Evolutionary conservation across 805 yeast genomes (phyloP).

Genomic region (Debaryomyces hansenii): DNA sequence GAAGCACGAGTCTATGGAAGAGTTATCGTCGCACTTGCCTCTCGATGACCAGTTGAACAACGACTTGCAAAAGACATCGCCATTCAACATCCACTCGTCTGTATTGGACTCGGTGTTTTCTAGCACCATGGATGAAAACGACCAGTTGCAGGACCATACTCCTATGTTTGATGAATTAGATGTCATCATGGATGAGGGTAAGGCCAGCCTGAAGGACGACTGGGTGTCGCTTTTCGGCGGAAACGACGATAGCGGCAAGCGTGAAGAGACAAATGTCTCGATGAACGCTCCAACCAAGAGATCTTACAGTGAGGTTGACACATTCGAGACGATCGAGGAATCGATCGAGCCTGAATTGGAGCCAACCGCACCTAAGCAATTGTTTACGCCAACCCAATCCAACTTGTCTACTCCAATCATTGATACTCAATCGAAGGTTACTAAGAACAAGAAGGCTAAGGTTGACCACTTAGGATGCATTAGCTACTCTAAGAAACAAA

Average conservation of each 20-base stretch:
- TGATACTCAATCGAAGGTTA: slow-evolving; percentile 14
- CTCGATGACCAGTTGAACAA: slow-evolving; percentile 5
- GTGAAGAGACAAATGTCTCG: slow-evolving; percentile 5
- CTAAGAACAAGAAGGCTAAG: slow-evolving; percentile 22
- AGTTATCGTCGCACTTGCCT: slow-evolving; percentile 29
- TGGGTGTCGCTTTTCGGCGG: slow-evolving; percentile 64
- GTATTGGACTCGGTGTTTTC: slow-evolving; percentile 54
- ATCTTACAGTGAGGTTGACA: slow-evolving; percentile 14
- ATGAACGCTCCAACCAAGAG: slow-evolving; percentile 17
- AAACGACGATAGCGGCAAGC: slow-evolving; percentile 1
- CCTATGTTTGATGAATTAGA: slow-evolving; percentile 64
- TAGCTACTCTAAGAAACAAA: slow-evolving; percentile 74
- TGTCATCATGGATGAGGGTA: slow-evolving; percentile 39
- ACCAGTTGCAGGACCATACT: slow-evolving; percentile 39
- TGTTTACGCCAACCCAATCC: slow-evolving; percentile 25
- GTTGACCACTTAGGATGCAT: slow-evolving; percentile 75
- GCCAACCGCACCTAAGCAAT: slow-evolving; percentile 14
- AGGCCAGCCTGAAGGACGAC: slow-evolving; percentile 42
- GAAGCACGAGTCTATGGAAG: slow-evolving; percentile 20
- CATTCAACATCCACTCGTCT: slow-evolving; percentile 53
- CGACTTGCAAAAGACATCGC: slow-evolving; percentile 27
- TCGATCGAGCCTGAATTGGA: slow-evolving; percentile 25
- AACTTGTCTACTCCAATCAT: slow-evolving; percentile 29
- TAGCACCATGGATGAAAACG: slow-evolving; percentile 33
- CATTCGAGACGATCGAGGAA: slow-evolving; percentile 7